phyloP scores from a whole-genome alignment of 1,284 basidiomycete genomes.

The Trichosporon inkin region DNA sequence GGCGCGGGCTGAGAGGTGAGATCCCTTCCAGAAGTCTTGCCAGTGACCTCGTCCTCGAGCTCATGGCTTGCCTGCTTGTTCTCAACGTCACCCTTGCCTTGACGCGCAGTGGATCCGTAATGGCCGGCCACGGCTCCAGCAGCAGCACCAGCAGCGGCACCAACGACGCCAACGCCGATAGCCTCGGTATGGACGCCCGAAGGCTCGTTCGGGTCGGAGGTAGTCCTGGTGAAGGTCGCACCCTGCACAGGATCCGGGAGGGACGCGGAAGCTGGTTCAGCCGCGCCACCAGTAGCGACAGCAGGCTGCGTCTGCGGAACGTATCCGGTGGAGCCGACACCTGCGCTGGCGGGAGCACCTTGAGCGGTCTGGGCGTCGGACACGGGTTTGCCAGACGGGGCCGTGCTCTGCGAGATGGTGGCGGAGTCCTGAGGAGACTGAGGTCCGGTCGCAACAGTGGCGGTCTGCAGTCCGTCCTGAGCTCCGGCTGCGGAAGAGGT shows the following conservation, averaged over 20 bases:
- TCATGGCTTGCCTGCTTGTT: background rate
- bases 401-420: background rate
- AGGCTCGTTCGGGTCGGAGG: background rate
- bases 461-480: slow-evolving; percentile 11
- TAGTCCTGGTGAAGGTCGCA: background rate
- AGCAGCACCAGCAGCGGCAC: slow-evolving; percentile 1
- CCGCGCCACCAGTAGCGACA: slow-evolving; percentile 6
- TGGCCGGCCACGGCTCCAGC: slow-evolving; percentile 9
- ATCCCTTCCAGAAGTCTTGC: background rate
- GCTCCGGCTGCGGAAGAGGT: background rate
- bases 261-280: background rate
- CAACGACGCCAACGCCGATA: background rate
- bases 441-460: background rate
- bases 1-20: background rate
- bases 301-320: background rate
- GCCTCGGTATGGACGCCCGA: background rate
- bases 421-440: background rate
- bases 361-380: background rate
- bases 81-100: background rate
- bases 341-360: background rate
- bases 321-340: too few relatives aligned
- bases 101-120: background rate
- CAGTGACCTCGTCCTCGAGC: slow-evolving; percentile 1
- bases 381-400: background rate
- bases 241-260: background rate